Conservation (phyloP, 441 rosid species). For the Metrosideros polymorpha region DNA sequence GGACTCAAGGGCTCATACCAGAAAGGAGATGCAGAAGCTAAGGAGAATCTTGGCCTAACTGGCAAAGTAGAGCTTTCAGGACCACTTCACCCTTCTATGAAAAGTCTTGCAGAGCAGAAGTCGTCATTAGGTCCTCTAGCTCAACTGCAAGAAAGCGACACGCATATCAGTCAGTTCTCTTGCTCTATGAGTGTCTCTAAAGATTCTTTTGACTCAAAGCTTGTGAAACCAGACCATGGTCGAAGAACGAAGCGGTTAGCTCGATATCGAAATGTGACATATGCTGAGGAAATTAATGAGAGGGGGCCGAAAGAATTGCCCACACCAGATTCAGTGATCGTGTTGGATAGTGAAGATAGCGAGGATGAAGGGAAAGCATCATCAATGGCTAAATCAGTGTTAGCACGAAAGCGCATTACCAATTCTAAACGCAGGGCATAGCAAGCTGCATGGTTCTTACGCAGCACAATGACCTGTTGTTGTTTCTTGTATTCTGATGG, state of each 20-base stretch:
- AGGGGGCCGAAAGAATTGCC: constrained; percentile 18
- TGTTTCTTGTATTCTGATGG: not conserved
- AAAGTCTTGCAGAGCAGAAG: constrained; percentile 9
- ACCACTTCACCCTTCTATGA: constrained; percentile 7
- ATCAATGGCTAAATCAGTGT: constrained; percentile 18
- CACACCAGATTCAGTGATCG: constrained; percentile 29
- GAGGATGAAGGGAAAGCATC: constrained; percentile 35
- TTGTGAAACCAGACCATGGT: not conserved
- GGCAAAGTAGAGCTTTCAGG: constrained; percentile 4
- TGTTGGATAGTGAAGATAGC: constrained; percentile 67
- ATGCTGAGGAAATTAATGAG: constrained; percentile 5
- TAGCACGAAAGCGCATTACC: constrained; percentile 24
- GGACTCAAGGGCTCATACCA: constrained; percentile 19
- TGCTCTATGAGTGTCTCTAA: not conserved
- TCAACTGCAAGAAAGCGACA: constrained; percentile 12
- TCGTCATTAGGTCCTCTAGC: constrained; percentile 17
- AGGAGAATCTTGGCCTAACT: constrained; percentile 17
- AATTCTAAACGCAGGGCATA: constrained; percentile 22
- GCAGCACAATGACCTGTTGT: not conserved
- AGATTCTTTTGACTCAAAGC: not conserved
- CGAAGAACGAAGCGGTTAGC: constrained; percentile 1
- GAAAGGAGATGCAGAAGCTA: constrained; percentile 14
- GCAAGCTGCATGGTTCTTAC: not conserved
- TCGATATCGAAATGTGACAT: not conserved
- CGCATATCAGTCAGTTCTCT: not conserved